Percentiles rank a stretch among this genome's conserved stretches.
These are phyloP conservation scores for Oldenlandia corymbosa DNA, from an alignment of 257 asterid species.

Conservation along the genomic window DNA sequence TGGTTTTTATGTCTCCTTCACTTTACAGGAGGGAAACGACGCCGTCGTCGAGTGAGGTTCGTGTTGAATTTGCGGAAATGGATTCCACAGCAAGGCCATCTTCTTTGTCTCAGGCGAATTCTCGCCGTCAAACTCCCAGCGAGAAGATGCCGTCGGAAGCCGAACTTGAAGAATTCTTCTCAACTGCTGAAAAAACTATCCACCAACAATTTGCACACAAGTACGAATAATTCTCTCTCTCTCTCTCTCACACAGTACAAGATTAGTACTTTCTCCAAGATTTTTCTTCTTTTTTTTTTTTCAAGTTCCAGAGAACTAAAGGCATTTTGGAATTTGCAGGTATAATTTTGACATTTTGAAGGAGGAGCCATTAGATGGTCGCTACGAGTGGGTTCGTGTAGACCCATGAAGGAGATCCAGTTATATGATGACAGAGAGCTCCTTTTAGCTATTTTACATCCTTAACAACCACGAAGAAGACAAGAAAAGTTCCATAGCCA, in stretches of 20 bases:
- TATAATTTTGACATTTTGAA: constrained; percentile 61
- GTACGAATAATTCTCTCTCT: constrained; percentile 25
- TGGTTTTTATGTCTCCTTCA: constrained; percentile 3
- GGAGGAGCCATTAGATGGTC: constrained; percentile 58
- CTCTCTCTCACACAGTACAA: background rate
- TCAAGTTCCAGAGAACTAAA: too few species aligned
- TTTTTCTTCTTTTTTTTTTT: too few species aligned
- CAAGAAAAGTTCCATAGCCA: background rate
- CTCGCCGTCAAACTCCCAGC: constrained; percentile 13
- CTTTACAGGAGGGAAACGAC: constrained; percentile 35
- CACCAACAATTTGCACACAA: constrained; percentile 39
- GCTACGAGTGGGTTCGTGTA: constrained; percentile 41
- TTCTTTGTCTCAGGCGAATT: constrained; percentile 16
- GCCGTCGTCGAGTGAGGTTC: constrained; percentile 30
- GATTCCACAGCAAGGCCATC: constrained; percentile 31
- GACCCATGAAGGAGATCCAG: constrained; percentile 27
- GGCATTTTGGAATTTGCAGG: constrained; percentile 26
- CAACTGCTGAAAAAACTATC: constrained; percentile 43
- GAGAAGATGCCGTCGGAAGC: constrained; percentile 40
- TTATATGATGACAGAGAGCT: background rate
- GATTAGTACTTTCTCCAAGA: background rate
- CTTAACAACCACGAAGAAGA: constrained; percentile 3
- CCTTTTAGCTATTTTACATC: constrained; percentile 6
- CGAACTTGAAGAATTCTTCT: constrained; percentile 57
- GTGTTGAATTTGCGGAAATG: constrained; percentile 33